Percentiles rank a stretch among this genome's conserved stretches.
Conservation (phyloP, 257 asterid genomes). For the Solanum arcanum region DNA sequence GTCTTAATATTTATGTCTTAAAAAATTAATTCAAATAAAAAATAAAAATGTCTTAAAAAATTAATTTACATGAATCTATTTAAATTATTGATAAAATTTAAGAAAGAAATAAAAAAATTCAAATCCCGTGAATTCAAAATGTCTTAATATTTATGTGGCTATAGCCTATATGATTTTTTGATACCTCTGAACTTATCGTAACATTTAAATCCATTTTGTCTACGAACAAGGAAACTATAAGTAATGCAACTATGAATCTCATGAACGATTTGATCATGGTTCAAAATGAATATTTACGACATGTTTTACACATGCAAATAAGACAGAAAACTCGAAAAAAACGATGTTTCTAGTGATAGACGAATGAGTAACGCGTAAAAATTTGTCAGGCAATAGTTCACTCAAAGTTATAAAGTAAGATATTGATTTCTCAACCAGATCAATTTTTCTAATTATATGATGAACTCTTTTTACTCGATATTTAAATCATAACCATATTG, state of each 20-base stretch:
- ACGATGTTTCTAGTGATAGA: background rate
- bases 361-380: background rate
- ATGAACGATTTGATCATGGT: background rate
- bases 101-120: background rate
- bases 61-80: background rate
- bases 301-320: background rate
- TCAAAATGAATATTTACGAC: background rate
- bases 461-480: background rate
- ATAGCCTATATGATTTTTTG: too few species aligned
- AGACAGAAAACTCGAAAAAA: background rate
- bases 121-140: background rate
- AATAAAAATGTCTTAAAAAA: too few species aligned
- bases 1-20: too few species aligned
- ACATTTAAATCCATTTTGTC: too few species aligned
- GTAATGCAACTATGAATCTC: background rate
- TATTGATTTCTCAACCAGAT: background rate
- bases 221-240: too few species aligned
- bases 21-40: too few species aligned
- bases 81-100: too few species aligned
- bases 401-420: background rate
- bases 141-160: background rate
- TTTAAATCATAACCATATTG: too few species aligned
- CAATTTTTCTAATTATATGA: background rate
- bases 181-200: too few species aligned
- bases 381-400: background rate